These are phyloP conservation scores for Pseudocercospora musae DNA, from an alignment of 2,329 filamentous ascomycete species.

Conservation along the genomic window DNA sequence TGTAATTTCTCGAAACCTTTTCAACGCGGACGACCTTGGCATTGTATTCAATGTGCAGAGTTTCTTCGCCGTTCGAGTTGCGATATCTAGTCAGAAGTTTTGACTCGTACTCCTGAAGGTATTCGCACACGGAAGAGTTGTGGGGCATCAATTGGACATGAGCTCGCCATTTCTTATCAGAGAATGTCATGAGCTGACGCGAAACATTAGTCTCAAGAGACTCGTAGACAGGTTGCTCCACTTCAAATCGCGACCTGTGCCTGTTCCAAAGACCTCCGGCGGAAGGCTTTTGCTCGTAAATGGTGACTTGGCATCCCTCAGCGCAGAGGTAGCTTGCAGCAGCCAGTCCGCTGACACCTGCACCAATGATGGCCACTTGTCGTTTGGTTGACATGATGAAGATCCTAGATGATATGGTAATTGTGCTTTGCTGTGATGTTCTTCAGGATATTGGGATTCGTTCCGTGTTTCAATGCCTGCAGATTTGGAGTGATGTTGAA, in stretches of 20 bases:
- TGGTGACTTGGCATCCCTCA: constrained; percentile 10
- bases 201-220: constrained; percentile 17
- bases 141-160: constrained; percentile 6
- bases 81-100: too few species aligned
- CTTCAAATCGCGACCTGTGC: neutral
- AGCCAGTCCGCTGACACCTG: constrained; percentile 15
- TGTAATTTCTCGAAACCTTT: too few species aligned
- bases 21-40: too few species aligned
- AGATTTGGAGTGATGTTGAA: too few species aligned
- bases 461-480: too few species aligned
- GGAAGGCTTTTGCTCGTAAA: constrained; percentile 11
- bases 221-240: constrained; percentile 14
- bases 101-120: neutral
- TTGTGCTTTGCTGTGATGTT: too few species aligned
- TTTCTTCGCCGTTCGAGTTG: too few species aligned
- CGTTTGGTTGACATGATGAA: neutral
- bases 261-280: constrained; percentile 15
- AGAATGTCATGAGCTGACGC: constrained; percentile 19
- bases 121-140: constrained; percentile 4
- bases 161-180: constrained; percentile 7
- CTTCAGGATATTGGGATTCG: too few species aligned
- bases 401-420: too few species aligned
- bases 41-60: too few species aligned
- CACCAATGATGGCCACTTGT: constrained; percentile 15
- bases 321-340: constrained; percentile 14